Evolutionary conservation across 345 rosid species (phyloP), one percentile per base, ranked within the genome.

Genomic region (Arabis hirsuta): DNA sequence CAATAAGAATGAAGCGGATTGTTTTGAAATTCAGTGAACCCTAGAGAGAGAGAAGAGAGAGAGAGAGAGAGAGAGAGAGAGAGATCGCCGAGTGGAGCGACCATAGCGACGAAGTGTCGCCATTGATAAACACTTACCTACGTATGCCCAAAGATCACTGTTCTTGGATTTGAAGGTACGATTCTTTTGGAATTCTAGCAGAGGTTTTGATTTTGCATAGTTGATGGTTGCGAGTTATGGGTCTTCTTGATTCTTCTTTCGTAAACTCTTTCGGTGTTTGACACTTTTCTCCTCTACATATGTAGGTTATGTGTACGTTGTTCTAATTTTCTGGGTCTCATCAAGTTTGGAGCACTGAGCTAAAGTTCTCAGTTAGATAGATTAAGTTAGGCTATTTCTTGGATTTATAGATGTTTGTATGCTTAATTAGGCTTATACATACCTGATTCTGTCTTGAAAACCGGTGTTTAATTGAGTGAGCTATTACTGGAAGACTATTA

Each of bases 21-120:
- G 36, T 61, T 61, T 65, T 51, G 41, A 62, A 62, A 53, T 10
- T 62, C 14, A 20, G 63, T 34, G 41, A 72, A 20, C 70, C 76
- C 76, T 72, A 34, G 38, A 34, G 38, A 34, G 38, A 32, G 36
- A 32, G 1, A 1, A n/a, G n/a, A 32, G 36, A 32, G 36, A 32
- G 36, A 32, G 34, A 31, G 34, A 31, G 34, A 31, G 34, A 31
- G 34, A 31, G 36, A 31, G 34, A 32, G 36, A 32, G 1, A 1
- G 36, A 29, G 32, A 1, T 6, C 36, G 8, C 8, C 2, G 36
- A 34, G 38, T 34, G 42, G 51, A 56, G 56, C 60, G 65, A 46
- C 24, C 56, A 10, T 24, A 27, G 61, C 66, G 53, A 45, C 16
- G 29, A 59, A 58, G 61, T 65, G 7, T 65, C 4, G 53, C 34